Percentiles rank a stretch among this genome's conserved stretches.
Conservation (phyloP, 371 early-diverging fungal species). For the Mortierella sp. region DNA sequence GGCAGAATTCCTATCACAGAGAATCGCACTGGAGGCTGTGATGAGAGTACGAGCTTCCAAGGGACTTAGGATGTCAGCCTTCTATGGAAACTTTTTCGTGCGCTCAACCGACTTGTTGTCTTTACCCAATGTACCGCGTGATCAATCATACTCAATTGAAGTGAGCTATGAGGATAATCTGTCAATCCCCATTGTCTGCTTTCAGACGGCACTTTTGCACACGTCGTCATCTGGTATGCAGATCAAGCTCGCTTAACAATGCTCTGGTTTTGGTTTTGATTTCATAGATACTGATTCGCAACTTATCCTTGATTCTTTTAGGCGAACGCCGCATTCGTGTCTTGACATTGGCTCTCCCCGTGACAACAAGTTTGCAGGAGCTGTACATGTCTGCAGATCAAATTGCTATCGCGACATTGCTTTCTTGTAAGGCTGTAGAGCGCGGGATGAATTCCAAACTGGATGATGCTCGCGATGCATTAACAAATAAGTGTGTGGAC, state of each 20-base stretch:
- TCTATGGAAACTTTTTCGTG: slow-evolving; percentile 97
- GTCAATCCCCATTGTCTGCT: slow-evolving; percentile 83
- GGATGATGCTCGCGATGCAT: slow-evolving; percentile 95
- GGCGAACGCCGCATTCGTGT: slow-evolving; percentile 98
- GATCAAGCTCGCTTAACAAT: background rate
- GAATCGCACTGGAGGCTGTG: slow-evolving; percentile 96
- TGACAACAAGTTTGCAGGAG: slow-evolving; percentile 84
- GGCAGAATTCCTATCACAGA: slow-evolving; percentile 82
- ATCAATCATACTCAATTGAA: slow-evolving; percentile 95
- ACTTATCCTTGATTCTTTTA: slow-evolving; percentile 7
- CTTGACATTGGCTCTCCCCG: slow-evolving; percentile 92
- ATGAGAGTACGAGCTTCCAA: slow-evolving; percentile 95
- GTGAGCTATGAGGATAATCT: slow-evolving; percentile 89
- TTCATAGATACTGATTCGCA: background rate
- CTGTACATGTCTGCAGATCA: slow-evolving; percentile 89
- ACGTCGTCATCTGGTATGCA: slow-evolving; percentile 76
- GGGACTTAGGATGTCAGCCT: slow-evolving; percentile 86
- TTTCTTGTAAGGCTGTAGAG: slow-evolving; percentile 93
- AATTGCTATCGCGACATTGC: slow-evolving; percentile 82
- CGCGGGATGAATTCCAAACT: slow-evolving; percentile 87
- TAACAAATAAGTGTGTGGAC: slow-evolving; percentile 89
- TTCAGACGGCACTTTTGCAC: slow-evolving; percentile 98
- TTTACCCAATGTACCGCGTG: slow-evolving; percentile 94
- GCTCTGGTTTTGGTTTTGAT: background rate
- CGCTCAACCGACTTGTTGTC: slow-evolving; percentile 96